Evolutionary conservation across 129 eudicot species (phyloP), one percentile per base, ranked within the genome.

Genomic region (Artemisia annua): DNA sequence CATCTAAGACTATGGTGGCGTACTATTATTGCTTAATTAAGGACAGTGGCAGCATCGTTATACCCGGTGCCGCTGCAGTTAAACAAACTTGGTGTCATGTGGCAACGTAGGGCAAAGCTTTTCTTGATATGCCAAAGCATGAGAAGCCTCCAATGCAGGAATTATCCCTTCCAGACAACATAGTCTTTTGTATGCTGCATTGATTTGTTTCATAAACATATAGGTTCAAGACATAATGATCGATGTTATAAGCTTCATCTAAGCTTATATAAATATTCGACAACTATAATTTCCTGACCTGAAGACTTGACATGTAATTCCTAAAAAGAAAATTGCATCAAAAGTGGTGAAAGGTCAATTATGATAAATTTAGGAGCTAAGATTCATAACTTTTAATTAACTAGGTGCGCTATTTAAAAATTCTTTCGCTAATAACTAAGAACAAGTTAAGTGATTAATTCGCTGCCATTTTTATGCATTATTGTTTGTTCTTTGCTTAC

Each of bases 141-240:
- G 94, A 68, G 90, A 74, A 0, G 94, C 71, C 79, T 88, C 94
- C 46, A 85, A 53, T 26, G 90, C 84, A 0, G 88, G 90, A 53
- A 83, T 58, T 70, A 83, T 88, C 14, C 94, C 94, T 85, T 88
- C 94, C 46, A 83, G 70, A 48, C 75, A 79, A 53, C 85, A 82
- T 32, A 87, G 13, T 55, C 87, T 61, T 72, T 79, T 74, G 54
- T 79, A 88, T 2, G 88, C 94, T 88, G 84, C 88, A 78, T 8
- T 62, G 3, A 28, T 2, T 3, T 15, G 1, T 43, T 69, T 3
- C 24, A 26, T 48, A 68, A 71, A 56, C 52, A 19, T 10, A 17
- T 26, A 61, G 17, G 11, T 60, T 48, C 30, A 72, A 32, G 7
- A 32, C 7, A 32, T 32, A 5, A 5, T 32, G 7, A 5, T 4